Conservation (phyloP, 2,329 filamentous ascomycete genomes). For the Cyphellophora attinorum region DNA sequence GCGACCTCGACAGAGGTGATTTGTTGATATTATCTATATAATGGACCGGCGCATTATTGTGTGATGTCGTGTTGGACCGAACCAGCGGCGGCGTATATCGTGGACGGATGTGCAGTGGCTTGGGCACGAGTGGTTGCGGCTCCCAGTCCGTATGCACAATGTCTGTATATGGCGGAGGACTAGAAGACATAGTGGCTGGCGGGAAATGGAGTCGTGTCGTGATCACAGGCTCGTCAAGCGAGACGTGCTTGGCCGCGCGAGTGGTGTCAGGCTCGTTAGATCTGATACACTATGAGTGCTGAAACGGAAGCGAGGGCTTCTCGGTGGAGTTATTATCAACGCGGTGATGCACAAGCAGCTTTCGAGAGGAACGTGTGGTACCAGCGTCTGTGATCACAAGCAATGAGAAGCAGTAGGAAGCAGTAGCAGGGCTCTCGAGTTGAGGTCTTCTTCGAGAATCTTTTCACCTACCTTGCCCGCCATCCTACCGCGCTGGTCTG, state of each 20-base stretch:
- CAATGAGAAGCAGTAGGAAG: too few species aligned
- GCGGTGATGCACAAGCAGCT: too few species aligned
- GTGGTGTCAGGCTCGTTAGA: background rate
- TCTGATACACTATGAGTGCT: background rate
- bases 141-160: background rate
- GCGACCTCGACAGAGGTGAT: constrained; percentile 12
- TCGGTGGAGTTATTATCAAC: too few species aligned
- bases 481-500: too few species aligned
- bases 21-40: constrained; percentile 17
- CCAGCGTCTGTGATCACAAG: too few species aligned
- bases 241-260: background rate
- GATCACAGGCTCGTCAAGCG: too few species aligned
- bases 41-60: constrained; percentile 17
- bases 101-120: background rate
- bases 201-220: background rate
- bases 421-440: too few species aligned
- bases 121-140: background rate
- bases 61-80: constrained; percentile 16
- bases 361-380: too few species aligned
- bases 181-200: background rate
- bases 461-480: too few species aligned
- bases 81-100: constrained; percentile 12
- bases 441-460: too few species aligned
- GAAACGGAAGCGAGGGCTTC: background rate
- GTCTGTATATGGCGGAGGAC: background rate